Evolutionary conservation across 768 basidiomycete genomes (phyloP), one percentile per base, ranked within the genome.

Genomic region (Myochromella boudieri): DNA sequence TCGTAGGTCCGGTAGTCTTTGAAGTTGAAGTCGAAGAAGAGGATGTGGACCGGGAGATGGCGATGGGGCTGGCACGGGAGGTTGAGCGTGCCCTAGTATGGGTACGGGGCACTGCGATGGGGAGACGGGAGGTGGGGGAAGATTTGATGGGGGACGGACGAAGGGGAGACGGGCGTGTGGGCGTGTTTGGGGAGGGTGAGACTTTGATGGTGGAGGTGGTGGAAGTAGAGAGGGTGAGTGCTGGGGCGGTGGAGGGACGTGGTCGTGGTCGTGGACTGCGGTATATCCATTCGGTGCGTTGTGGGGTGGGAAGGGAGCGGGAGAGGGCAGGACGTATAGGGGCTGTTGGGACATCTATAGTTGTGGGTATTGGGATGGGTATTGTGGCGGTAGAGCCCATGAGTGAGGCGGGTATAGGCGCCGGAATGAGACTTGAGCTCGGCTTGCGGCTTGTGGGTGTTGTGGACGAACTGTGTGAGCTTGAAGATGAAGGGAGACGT

Each of bases 81-180:
- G 56, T n/a, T 7, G 14, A 34, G 14, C 14, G 18, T n/a, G 33
- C 51, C 11, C 52, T 52, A 26, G 61, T 52, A 46, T 57, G 51
- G 22, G 62, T 54, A 51, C 60, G 53, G 38, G 53, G 54, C 44
- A 46, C 55, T 44, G 51, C 50, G 47, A 54, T 40, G 48, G 58
- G 32, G 55, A 57, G 22, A 63, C 54, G 43, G 57, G 56, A 24
- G 54, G 48, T 37, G 60, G 57, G 28, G 60, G 56, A 29, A 58
- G 53, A 27, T 58, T 49, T 54, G 54, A 46, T 45, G 47, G 47
- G n/a, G n/a, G n/a, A n/a, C n/a, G n/a, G n/a, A n/a, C n/a, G n/a
- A n/a, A n/a, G 48, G 55, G 33, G n/a, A 34, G 33, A 7, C 55
- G 42, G 44, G 53, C 40, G 48, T 48, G 49, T 33, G 48, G 53